Evolutionary conservation across 169 alveolate species (phyloP).

Genomic region (Eimeria maxima): DNA sequence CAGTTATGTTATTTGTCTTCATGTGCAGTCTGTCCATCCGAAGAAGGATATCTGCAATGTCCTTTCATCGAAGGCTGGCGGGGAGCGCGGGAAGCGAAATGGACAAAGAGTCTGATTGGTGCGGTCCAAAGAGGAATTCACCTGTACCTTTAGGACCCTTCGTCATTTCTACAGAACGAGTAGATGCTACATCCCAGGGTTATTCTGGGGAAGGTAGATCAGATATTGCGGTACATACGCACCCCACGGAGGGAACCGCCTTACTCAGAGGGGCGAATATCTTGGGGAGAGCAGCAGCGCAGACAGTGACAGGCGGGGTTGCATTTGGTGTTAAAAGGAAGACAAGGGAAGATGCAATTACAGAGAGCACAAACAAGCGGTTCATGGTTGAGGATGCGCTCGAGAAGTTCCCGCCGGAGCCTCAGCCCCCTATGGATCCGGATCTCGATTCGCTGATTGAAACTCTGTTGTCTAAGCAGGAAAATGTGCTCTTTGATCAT

Average conservation of each 20-base stretch:
- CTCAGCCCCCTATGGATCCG: neutral
- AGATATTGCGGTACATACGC: neutral
- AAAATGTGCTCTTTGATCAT: neutral
- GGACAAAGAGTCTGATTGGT: neutral
- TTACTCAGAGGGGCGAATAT: neutral
- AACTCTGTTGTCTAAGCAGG: neutral
- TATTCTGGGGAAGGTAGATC: neutral
- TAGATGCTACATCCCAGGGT: neutral
- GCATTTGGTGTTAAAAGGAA: neutral
- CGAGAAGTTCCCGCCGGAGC: neutral
- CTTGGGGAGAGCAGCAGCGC: neutral
- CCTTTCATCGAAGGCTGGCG: neutral
- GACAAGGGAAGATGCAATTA: neutral
- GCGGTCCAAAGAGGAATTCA: neutral
- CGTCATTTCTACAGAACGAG: neutral
- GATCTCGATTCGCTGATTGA: neutral
- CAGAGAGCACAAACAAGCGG: neutral
- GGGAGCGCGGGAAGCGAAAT: neutral
- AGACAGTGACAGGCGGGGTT: neutral
- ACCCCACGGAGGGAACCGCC: neutral
- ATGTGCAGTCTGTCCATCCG: constrained; percentile 3
- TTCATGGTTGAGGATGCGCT: neutral
- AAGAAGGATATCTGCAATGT: neutral
- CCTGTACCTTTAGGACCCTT: neutral
- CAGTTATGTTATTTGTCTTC: neutral